Conservation (phyloP, 106 monocot genomes). For the Dendrobium huoshanense region DNA sequence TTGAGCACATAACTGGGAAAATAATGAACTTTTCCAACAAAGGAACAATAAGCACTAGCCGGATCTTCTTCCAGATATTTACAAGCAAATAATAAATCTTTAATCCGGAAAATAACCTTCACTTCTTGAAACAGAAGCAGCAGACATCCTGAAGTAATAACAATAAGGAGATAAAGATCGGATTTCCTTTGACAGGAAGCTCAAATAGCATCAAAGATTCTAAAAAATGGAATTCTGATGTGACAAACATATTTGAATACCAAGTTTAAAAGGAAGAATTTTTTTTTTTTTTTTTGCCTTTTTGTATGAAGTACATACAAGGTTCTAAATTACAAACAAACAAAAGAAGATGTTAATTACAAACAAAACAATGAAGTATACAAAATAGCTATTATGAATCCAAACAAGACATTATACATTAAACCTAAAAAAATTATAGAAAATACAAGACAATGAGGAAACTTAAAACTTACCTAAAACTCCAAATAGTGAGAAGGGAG, state of each 20-base stretch:
- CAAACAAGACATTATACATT: no score
- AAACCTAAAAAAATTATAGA: no score
- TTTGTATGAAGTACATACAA: no score
- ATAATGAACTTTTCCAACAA: neutral
- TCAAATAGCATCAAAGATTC: neutral
- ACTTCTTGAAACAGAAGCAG: neutral
- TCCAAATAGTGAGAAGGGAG: no score
- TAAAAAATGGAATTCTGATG: neutral
- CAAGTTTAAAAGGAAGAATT: no score
- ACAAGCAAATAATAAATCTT: neutral
- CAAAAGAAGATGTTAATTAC: neutral
- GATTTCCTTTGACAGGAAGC: neutral
- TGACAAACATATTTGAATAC: neutral
- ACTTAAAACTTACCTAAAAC: no score
- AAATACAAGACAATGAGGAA: no score
- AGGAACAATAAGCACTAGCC: neutral
- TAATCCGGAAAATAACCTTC: neutral
- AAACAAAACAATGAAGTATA: no score
- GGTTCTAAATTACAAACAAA: neutral
- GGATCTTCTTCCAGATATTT: conserved; percentile 1
- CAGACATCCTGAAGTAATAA: neutral
- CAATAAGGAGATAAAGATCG: neutral
- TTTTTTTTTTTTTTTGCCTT: no score
- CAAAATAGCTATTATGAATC: no score
- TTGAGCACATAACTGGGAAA: neutral